A percentile compares a stretch with the other conserved stretches of the same genome.
phyloP scores from a whole-genome alignment of 331 rosid genomes.

The Cucumis variabilis region DNA sequence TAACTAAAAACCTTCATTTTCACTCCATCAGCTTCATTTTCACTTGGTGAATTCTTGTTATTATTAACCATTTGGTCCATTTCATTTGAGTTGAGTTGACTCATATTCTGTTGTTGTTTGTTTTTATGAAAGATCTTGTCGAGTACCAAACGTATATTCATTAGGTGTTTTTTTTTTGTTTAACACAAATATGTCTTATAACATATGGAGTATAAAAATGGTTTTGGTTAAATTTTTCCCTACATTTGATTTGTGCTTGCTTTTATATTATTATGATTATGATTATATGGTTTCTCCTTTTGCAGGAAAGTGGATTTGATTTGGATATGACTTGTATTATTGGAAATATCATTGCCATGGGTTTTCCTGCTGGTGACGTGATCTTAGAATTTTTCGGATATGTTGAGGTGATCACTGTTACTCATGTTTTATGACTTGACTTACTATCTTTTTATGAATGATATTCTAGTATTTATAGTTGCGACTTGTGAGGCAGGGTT shows the following conservation, averaged over 20 bases:
- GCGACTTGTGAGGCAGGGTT: conserved; percentile 68
- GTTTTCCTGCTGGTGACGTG: conserved; percentile 99
- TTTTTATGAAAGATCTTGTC: too few relatives aligned
- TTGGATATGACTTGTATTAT: conserved; percentile 98
- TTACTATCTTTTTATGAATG: conserved; percentile 20
- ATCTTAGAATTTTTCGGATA: conserved; percentile 97
- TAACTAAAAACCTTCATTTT: too few relatives aligned
- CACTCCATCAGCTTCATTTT: too few relatives aligned
- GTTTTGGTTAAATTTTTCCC: not conserved
- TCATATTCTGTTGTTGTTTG: too few relatives aligned
- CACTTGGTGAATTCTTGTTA: too few relatives aligned
- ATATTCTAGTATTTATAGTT: conserved; percentile 22
- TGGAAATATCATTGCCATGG: conserved; percentile 97
- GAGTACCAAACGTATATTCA: too few relatives aligned
- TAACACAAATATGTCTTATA: not conserved
- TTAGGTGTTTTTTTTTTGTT: not conserved
- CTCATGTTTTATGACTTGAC: conserved; percentile 18
- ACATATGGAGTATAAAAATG: not conserved
- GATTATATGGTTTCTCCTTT: not conserved
- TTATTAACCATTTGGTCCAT: too few relatives aligned
- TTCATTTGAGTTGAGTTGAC: too few relatives aligned
- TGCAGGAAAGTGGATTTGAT: conserved; percentile 97
- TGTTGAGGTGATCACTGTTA: conserved; percentile 71
- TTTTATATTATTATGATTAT: not conserved
- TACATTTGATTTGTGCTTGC: not conserved